phyloP scores from a whole-genome alignment of 768 basidiomycete genomes.

The Amanita brunnescens region DNA sequence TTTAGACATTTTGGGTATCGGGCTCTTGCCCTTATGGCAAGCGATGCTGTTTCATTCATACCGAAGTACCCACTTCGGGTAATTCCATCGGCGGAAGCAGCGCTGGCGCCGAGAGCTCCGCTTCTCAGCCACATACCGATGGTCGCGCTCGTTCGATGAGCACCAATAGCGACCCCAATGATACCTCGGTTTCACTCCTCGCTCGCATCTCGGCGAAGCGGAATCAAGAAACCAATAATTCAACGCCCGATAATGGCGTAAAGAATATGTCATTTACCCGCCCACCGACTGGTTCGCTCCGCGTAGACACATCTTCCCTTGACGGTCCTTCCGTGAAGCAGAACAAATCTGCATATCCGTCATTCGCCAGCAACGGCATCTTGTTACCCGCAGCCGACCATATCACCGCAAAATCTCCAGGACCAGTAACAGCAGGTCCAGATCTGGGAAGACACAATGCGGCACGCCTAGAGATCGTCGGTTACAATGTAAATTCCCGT shows the following conservation, averaged over 20 bases:
- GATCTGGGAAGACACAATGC: conserved; percentile 74
- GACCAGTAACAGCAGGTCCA: conserved; percentile 78
- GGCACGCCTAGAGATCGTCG: conserved; percentile 64
- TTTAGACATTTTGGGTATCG: conserved; percentile 87
- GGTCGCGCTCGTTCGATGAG: conserved; percentile 59
- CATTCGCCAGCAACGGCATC: conserved; percentile 52
- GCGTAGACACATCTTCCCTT: conserved; percentile 66
- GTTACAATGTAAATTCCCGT: conserved; percentile 47
- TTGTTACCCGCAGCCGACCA: conserved; percentile 52
- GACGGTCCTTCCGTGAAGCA: conserved; percentile 53
- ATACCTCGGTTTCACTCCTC: conserved; percentile 61
- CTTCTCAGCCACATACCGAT: conserved; percentile 45
- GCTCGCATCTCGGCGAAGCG: conserved; percentile 70
- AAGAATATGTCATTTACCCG: conserved; percentile 45
- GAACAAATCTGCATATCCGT: conserved; percentile 83
- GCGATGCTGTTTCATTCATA: conserved; percentile 91
- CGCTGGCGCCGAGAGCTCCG: conserved; percentile 32
- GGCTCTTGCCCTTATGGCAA: conserved; percentile 91
- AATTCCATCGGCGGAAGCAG: conserved; percentile 38
- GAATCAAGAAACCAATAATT: conserved; percentile 36
- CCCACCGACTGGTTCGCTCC: conserved; percentile 60
- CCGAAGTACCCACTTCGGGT: conserved; percentile 66
- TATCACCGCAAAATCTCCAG: conserved; percentile 57
- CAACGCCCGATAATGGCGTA: conserved; percentile 49
- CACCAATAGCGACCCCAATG: conserved; percentile 76